phyloP scores from a whole-genome alignment of 208 protist species.

The Porcisia hertigi region DNA sequence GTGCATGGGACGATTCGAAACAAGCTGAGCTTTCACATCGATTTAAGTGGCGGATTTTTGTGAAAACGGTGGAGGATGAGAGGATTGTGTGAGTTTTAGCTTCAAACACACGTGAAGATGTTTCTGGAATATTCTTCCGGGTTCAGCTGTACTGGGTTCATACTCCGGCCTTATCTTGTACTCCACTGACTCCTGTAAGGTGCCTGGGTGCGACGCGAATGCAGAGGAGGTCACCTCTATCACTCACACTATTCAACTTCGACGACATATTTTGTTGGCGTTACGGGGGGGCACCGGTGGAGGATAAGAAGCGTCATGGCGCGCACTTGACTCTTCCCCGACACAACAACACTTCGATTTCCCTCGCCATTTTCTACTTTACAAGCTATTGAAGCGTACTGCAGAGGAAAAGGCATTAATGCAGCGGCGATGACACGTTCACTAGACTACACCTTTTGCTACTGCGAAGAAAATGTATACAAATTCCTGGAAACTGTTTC shows the following conservation, averaged over 20 bases:
- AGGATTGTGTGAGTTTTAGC: neutral
- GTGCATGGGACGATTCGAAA: neutral
- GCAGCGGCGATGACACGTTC: neutral
- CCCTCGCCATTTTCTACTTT: neutral
- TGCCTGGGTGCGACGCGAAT: neutral
- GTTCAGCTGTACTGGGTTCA: neutral
- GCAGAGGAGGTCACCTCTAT: neutral
- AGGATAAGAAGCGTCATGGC: neutral
- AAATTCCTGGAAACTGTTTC: conserved; percentile 16
- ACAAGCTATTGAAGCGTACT: neutral
- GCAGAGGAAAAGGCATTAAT: neutral
- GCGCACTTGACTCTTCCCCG: neutral
- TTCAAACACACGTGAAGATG: no score
- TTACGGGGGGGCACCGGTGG: neutral
- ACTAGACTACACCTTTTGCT: conserved; percentile 32
- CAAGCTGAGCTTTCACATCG: neutral
- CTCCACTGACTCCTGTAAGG: neutral
- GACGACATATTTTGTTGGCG: neutral
- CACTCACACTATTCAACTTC: neutral
- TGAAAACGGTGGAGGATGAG: neutral
- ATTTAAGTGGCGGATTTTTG: neutral
- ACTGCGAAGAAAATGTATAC: conserved; percentile 52
- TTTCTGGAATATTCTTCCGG: neutral
- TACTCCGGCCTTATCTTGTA: neutral
- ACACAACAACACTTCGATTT: neutral